Conservation (phyloP, 805 yeast genomes). For the Saccharomycopsis sp. region DNA sequence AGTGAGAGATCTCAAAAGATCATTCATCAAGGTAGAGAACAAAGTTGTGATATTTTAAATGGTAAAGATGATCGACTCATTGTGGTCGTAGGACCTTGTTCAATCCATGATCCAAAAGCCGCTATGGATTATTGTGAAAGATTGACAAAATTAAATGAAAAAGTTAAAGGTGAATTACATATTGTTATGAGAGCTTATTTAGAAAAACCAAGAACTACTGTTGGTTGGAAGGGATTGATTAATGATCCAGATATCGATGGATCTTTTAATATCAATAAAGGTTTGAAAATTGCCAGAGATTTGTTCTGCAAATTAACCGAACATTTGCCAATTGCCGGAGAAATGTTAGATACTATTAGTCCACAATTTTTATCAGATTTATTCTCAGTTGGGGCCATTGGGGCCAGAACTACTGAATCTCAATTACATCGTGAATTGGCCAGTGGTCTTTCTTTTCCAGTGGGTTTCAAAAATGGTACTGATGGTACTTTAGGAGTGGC, state of each 20-base stretch:
- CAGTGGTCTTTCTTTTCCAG: slow-evolving; percentile 96
- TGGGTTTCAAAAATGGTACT: slow-evolving; percentile 97
- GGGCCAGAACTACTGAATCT: slow-evolving; percentile 98
- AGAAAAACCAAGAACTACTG: slow-evolving; percentile 98
- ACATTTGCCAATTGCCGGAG: slow-evolving; percentile 90
- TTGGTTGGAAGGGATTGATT: slow-evolving; percentile 97
- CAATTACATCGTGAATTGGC: slow-evolving; percentile 97
- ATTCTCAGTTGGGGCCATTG: slow-evolving; percentile 92
- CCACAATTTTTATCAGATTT: slow-evolving; percentile 93
- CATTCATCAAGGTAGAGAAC: slow-evolving; percentile 69
- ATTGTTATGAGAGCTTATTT: slow-evolving; percentile 95
- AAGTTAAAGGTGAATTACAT: slow-evolving; percentile 64
- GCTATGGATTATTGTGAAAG: slow-evolving; percentile 81
- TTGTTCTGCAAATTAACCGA: slow-evolving; percentile 74
- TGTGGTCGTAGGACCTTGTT: slow-evolving; percentile 93
- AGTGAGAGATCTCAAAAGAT: slow-evolving; percentile 42
- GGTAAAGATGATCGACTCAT: slow-evolving; percentile 76
- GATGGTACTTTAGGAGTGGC: slow-evolving; percentile 93
- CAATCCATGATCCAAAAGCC: slow-evolving; percentile 83
- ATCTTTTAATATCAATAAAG: slow-evolving; percentile 90
- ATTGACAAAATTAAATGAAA: slow-evolving; percentile 56
- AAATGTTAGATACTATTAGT: slow-evolving; percentile 95
- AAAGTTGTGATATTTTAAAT: slow-evolving; percentile 61
- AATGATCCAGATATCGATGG: slow-evolving; percentile 94
- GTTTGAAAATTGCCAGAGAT: slow-evolving; percentile 77